Evolutionary conservation across 768 basidiomycete species (phyloP).

Genomic region (Exidia glandulosa): DNA sequence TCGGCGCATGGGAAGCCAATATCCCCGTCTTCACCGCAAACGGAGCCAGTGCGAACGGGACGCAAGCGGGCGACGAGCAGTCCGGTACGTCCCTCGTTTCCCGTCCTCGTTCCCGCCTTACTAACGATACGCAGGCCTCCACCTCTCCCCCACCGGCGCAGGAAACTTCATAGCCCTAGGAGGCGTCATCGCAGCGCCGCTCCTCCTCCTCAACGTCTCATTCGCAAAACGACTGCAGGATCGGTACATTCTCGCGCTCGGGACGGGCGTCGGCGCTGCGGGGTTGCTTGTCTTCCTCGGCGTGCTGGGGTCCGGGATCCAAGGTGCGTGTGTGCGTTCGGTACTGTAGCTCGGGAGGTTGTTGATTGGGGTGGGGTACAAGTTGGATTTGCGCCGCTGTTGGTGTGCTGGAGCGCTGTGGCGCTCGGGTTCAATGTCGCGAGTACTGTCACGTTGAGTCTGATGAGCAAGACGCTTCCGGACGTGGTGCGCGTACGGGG

Average conservation of each 20-base stretch:
- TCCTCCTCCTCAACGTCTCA: constrained; percentile 50
- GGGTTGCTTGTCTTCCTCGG: constrained; percentile 43
- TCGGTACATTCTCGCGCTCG: constrained; percentile 43
- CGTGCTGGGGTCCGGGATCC: constrained; percentile 26
- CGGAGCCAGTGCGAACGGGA: not conserved
- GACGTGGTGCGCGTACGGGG: constrained; percentile 45
- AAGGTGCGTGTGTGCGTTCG: too few species aligned
- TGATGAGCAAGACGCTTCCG: constrained; percentile 60
- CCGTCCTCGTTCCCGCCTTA: too few species aligned
- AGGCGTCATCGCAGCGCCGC: constrained; percentile 50
- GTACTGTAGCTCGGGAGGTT: too few species aligned
- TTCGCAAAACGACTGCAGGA: constrained; percentile 50
- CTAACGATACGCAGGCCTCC: too few species aligned
- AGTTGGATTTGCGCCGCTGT: constrained; percentile 37
- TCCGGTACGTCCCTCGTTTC: not conserved
- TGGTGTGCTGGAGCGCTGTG: constrained; percentile 44
- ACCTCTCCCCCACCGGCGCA: not conserved
- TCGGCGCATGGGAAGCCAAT: constrained; percentile 60
- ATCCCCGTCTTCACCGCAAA: constrained; percentile 47
- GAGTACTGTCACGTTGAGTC: constrained; percentile 55
- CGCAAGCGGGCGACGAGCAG: not conserved
- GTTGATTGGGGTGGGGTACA: too few species aligned
- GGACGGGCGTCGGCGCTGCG: constrained; percentile 36
- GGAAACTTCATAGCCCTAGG: constrained; percentile 24
- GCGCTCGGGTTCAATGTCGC: constrained; percentile 66